Base-by-base conservation (phyloP, 768 basidiomycete genomes). In the Russula ochroleuca region DNA sequence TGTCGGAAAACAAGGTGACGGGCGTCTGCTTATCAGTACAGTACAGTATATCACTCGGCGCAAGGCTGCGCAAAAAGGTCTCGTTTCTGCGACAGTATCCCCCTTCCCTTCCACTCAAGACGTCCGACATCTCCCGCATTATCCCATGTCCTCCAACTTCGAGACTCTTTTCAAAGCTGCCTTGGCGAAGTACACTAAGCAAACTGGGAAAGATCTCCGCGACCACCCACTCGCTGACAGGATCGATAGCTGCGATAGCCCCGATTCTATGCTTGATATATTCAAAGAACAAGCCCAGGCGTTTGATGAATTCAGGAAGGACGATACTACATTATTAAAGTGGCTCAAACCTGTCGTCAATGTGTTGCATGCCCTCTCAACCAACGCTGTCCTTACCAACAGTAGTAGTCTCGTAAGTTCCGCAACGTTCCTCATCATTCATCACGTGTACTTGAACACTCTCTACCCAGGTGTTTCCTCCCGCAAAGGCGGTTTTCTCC, bases 61-160 rank as follows among this genome's bases (percentile, higher is more conserved):
- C 17, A 17, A 17, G 40, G 40, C 41, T n/a, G 40, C 40, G 40
- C 35, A 35, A 35, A 35, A 35, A 19, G 17, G 17, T 17, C 19
- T 11, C 9, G 7, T n/a, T n/a, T 10, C 35, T 6, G 6, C 35
- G 33, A 33, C 8, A 19, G 3, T 8, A 8, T n/a, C 19, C 9
- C n/a, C 3, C 40, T 19, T n/a, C n/a, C 43, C 9, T 14, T 48
- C 47, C 28, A 19, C 23, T 15, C 15, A 15, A 14, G 3, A 28
- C n/a, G 10, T 53, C 53, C 2, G 5, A 25, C 14, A 31, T 31
- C 25, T 31, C 25, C 21, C 14, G 5, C 49, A 28, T 28, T 25
- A 28, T 50, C 49, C 25, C 15, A 55, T 55, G 53, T 38, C 15
- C 8, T 40, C 53, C 38, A 55, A 55, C 54, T 55, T 55, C 23